phyloP scores from a whole-genome alignment of 345 rosid genomes.

The Fremontodendron californicum region DNA sequence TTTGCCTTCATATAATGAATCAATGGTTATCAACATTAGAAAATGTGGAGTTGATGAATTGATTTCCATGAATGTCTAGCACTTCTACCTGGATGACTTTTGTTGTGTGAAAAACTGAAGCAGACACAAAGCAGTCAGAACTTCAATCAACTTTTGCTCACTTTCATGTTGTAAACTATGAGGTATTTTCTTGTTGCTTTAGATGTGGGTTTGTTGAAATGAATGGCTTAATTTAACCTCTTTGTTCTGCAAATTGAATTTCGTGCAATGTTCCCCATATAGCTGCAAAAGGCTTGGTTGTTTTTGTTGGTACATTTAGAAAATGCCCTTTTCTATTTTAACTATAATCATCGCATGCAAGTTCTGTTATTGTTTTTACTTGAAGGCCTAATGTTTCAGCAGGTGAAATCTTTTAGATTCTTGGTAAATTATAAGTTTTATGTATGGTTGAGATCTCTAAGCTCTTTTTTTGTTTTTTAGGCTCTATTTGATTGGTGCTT shows the following conservation, averaged over 20 bases:
- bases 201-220: background rate
- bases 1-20: constrained; percentile 37
- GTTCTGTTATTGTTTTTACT: background rate
- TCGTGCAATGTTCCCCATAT: background rate
- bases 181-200: constrained; percentile 1
- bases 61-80: constrained; percentile 56
- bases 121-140: background rate
- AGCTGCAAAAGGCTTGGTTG: background rate
- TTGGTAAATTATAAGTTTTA: background rate
- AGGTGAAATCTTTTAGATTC: background rate
- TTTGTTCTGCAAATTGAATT: background rate
- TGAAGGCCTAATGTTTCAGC: background rate
- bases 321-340: background rate
- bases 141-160: background rate
- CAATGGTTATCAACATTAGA: constrained; percentile 53
- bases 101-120: constrained; percentile 2
- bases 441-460: background rate
- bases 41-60: constrained; percentile 50
- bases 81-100: constrained; percentile 10
- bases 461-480: too few species aligned
- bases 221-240: background rate
- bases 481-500: too few species aligned
- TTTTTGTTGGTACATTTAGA: background rate
- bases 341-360: background rate
- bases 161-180: background rate